Base-by-base conservation (phyloP, 2,329 filamentous ascomycete genomes). In the Cercospora sesami region DNA sequence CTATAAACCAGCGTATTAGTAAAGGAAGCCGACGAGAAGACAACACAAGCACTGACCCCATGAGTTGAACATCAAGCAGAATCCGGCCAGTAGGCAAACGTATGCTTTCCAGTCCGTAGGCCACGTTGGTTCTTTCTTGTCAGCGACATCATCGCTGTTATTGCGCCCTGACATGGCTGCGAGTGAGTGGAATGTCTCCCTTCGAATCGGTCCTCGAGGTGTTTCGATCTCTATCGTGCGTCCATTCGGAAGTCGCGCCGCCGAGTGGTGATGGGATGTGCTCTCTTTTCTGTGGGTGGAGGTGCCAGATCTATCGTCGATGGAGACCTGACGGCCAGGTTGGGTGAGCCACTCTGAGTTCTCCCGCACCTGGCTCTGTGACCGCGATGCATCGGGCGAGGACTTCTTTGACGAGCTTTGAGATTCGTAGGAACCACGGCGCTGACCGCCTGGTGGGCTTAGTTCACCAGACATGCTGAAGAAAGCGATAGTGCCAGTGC, bases 41-140 rank as follows among this genome's bases (percentile, higher is more conserved):
- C 10, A 14, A 5, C 9, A 28, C 26, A 31, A 31, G 18, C 9
- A 58, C 62, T 58, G 16, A 64, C 74, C 74, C 75, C 75, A 76
- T 30, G 74, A 75, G 62, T 76, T 75, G 72, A 75, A 75, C 83
- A 85, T 85, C 64, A 84, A 81, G 65, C 84, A 79, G 74, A 84
- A 85, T 68, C 83, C 83, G 26, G 80, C 82, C 4, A 82, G 71
- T 65, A 84, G 76, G 63, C 80, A 80, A 6, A 77, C 71, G 67
- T 82, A 85, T 14, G 83, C 79, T 68, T 79, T 75, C 81, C 81
- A 83, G 55, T 78, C 76, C 28, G 68, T 76, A 1, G 83, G 83
- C 83, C 83, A 84, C 58, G 77, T 77, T 5, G 78, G 78, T 64
- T 82, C 79, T 5, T 63, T 45, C 2, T 26, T 10, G 16, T 58